These are phyloP conservation scores for Agrostemma githago DNA, from an alignment of 148 eudicot genomes.

Conservation along the genomic window DNA sequence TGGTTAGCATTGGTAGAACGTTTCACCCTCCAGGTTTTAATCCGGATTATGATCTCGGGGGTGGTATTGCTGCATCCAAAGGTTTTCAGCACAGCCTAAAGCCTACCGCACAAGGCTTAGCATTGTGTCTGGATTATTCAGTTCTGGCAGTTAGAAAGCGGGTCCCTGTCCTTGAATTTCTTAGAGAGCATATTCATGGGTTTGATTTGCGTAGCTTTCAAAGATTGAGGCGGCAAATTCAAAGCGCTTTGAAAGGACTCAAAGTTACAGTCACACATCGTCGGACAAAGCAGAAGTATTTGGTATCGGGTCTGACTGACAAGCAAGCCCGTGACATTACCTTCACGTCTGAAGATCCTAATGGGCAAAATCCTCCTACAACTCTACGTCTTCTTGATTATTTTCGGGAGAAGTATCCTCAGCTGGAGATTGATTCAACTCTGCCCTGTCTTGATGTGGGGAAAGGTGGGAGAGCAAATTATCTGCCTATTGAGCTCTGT, in stretches of 20 bases:
- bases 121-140: conserved; percentile 64
- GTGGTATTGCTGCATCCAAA: conserved; percentile 43
- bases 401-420: conserved; percentile 47
- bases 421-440: conserved; percentile 25
- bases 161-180: conserved; percentile 52
- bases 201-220: conserved; percentile 20
- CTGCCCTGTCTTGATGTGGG: conserved; percentile 59
- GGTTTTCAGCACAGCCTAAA: conserved; percentile 57
- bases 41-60: conserved; percentile 19
- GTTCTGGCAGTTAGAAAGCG: conserved; percentile 50
- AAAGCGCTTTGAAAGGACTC: conserved; percentile 35
- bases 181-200: conserved; percentile 31
- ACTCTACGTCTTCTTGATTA: conserved; percentile 37
- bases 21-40: conserved; percentile 27
- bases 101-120: conserved; percentile 54
- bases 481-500: conserved; percentile 67
- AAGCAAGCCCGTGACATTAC: conserved; percentile 30
- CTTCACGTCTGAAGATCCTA: conserved; percentile 44
- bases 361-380: conserved; percentile 28
- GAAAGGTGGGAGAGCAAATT: conserved; percentile 34
- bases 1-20: conserved; percentile 45
- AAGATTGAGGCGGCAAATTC: conserved; percentile 16
- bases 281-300: conserved; percentile 45
- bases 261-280: conserved; percentile 66
- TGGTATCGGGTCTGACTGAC: conserved; percentile 41